Evolutionary conservation across 768 basidiomycete species (phyloP).

Genomic region (Leccinum aurantiacum): DNA sequence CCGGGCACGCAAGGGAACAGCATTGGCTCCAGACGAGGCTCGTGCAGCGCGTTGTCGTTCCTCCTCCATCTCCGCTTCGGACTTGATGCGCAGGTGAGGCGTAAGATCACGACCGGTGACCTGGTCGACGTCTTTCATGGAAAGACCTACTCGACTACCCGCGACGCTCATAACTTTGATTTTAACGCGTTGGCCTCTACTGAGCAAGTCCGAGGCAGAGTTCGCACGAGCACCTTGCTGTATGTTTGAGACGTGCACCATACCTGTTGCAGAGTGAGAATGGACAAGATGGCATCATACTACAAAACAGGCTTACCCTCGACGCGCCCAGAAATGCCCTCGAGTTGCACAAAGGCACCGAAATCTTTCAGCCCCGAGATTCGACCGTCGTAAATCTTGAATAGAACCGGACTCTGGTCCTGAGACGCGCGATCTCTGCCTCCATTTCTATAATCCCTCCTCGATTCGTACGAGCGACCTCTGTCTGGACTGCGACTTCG

Average conservation of each 20-base stretch:
- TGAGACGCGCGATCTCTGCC: constrained; percentile 38
- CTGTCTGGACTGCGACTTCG: constrained; percentile 62
- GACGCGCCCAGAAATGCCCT: constrained; percentile 79
- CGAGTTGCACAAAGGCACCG: constrained; percentile 89
- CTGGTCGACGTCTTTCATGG: constrained; percentile 99
- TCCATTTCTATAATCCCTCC: constrained; percentile 42
- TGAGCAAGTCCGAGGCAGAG: constrained; percentile 83
- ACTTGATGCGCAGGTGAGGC: constrained; percentile 92
- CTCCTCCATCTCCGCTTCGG: constrained; percentile 90
- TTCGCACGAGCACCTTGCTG: constrained; percentile 83
- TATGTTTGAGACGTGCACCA: constrained; percentile 96
- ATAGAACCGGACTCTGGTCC: constrained; percentile 85
- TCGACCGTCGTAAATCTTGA: constrained; percentile 92
- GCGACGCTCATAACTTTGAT: constrained; percentile 97
- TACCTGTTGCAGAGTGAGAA: constrained; percentile 53
- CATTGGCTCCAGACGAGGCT: constrained; percentile 80
- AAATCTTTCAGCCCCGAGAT: constrained; percentile 90
- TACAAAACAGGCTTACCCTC: constrained; percentile 67
- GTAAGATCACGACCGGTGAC: constrained; percentile 85
- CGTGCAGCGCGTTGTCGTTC: constrained; percentile 62
- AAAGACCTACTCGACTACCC: constrained; percentile 76
- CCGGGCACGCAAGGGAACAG: constrained; percentile 69
- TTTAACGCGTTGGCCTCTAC: constrained; percentile 82
- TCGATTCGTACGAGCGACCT: constrained; percentile 46
- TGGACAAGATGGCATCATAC: neutral